A percentile compares a stretch with the other conserved stretches of the same genome.
Conservation (phyloP, 164 flowering plant genomes). For the Platanus orientalis region DNA sequence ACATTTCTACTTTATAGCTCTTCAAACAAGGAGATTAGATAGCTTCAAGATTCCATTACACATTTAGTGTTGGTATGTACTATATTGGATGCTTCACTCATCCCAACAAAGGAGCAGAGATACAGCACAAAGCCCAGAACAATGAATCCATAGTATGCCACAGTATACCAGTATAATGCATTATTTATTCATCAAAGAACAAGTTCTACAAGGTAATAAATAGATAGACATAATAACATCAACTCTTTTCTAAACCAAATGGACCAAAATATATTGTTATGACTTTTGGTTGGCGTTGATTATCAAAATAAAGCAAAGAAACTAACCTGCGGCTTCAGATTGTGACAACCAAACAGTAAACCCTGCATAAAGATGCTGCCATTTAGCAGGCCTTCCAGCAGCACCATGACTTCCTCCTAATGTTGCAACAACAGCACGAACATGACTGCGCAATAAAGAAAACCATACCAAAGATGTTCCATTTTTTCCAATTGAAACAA, state of each 20-base stretch:
- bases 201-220: background rate
- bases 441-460: constrained; percentile 56
- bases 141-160: no score
- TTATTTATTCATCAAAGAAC: background rate
- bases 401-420: constrained; percentile 85
- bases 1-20: no score
- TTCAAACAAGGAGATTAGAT: no score
- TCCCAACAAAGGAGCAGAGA: background rate
- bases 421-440: constrained; percentile 81
- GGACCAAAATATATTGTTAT: no score
- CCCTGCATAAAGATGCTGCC: constrained; percentile 89
- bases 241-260: no score
- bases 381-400: constrained; percentile 61
- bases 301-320: background rate
- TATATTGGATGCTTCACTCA: no score
- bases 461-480: background rate
- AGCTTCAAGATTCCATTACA: no score
- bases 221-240: background rate
- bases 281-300: background rate
- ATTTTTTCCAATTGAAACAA: background rate
- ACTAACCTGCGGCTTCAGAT: constrained; percentile 67
- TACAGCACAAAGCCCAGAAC: background rate
- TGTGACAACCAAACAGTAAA: constrained; percentile 86
- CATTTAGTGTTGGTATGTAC: no score
- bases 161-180: background rate